Evolutionary conservation across 2,329 filamentous ascomycete species (phyloP).

Genomic region (Aureobasidium sp.): DNA sequence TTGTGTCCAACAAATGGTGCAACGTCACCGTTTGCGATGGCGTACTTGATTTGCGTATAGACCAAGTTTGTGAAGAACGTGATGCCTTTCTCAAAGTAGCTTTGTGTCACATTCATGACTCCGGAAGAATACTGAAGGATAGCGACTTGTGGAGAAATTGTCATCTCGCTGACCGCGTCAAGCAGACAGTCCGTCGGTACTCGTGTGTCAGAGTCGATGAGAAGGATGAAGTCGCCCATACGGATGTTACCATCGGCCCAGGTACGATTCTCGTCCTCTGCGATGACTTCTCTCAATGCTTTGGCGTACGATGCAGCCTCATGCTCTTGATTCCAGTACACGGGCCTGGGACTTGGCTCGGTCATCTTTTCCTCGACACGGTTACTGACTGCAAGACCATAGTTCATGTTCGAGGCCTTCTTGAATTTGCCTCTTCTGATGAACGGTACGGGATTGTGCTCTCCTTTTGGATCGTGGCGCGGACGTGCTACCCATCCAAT

Average conservation of each 20-base stretch:
- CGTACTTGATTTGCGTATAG: constrained; percentile 77
- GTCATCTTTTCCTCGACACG: constrained; percentile 64
- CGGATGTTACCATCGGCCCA: constrained; percentile 69
- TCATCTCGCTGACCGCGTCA: constrained; percentile 77
- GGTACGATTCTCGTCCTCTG: constrained; percentile 56
- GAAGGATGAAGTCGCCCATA: constrained; percentile 69
- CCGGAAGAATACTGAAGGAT: constrained; percentile 77
- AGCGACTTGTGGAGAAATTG: constrained; percentile 72
- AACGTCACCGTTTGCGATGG: constrained; percentile 75
- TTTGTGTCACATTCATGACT: constrained; percentile 79
- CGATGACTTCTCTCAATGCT: constrained; percentile 55
- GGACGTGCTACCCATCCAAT: constrained; percentile 58
- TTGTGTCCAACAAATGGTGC: constrained; percentile 84
- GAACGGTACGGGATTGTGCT: constrained; percentile 58
- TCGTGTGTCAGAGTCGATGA: constrained; percentile 76
- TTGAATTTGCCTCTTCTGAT: constrained; percentile 70
- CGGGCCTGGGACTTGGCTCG: too few relatives aligned
- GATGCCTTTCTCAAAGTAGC: constrained; percentile 80
- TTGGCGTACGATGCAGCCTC: constrained; percentile 51
- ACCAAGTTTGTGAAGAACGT: constrained; percentile 85
- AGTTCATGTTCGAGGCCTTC: constrained; percentile 80
- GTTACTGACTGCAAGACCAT: constrained; percentile 66
- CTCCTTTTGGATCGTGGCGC: constrained; percentile 21
- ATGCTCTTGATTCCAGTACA: constrained; percentile 37
- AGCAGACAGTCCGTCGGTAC: constrained; percentile 74